Base-by-base conservation (phyloP, 1,284 basidiomycete genomes). In the Ustilago sp. region DNA sequence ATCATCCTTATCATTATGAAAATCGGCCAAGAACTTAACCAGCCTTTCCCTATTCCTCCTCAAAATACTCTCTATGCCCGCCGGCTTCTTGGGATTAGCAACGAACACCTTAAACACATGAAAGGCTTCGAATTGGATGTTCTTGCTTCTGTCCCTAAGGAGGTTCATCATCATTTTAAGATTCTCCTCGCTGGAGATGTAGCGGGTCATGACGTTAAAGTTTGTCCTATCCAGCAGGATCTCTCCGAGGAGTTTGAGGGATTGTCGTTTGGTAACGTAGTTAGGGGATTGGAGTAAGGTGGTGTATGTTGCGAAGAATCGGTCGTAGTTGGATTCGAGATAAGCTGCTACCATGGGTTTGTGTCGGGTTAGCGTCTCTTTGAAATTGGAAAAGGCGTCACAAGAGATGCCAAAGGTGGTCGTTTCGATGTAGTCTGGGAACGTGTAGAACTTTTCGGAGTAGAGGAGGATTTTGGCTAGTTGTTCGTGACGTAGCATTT, bases 161-260 rank as follows among this genome's bases (percentile, higher is more conserved):
- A 99, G 90, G 87, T 99, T 99, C 96, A 99, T 99, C 94, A 99
- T 98, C 91, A 96, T 93, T 91, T 98, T 98, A 71, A 99, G 89
- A 85, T 99, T 99, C 43, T 92, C 92, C 69, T 90, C 89, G 56
- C 77, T 77, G 6, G 93, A 91, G 80, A 99, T 98, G 86, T 98
- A 99, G n/a, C 92, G 90, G 0, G 96, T 98, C 96, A 99, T 99
- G 84, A 98, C 93, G 81, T 90, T 93, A 88, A 98, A 99, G 87
- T 99, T 99, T 50, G 95, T 94, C 34, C 96, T 91, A 87, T 99
- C 97, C 54, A 99, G 91, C 1, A 99, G 89, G 87, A 99, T 98
- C 88, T 99, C 97, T 79, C 97, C 96, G 1, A 99, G 91, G 2
- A 99, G 90, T 87, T 99, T 99, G 83, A 99, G 91, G 0, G 95